Evolutionary conservation across 2,329 filamentous ascomycete genomes (phyloP).

Genomic region (Cladosporium phlei): DNA sequence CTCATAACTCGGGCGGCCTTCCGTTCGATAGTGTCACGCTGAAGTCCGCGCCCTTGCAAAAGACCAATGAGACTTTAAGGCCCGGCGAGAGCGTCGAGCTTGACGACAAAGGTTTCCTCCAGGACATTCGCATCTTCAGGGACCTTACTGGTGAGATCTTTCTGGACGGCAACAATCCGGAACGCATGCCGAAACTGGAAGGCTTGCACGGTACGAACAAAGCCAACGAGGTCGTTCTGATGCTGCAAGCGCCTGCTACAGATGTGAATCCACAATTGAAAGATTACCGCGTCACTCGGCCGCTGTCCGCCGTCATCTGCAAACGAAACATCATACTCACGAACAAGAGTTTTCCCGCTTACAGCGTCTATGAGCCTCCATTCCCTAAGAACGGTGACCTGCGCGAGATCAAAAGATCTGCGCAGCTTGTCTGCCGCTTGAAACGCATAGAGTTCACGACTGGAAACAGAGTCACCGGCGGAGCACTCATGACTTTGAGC

Average conservation of each 20-base stretch:
- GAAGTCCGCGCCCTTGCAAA: too few species aligned
- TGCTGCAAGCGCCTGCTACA: slow-evolving; percentile 19
- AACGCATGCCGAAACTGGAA: slow-evolving; percentile 34
- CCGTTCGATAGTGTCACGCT: background rate
- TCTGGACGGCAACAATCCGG: slow-evolving; percentile 37
- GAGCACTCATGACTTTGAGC: background rate
- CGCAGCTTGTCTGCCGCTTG: slow-evolving; percentile 51
- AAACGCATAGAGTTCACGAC: slow-evolving; percentile 31
- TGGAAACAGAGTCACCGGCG: background rate
- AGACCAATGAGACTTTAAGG: background rate
- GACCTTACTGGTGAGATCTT: slow-evolving; percentile 21
- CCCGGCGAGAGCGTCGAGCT: slow-evolving; percentile 31
- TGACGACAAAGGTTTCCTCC: slow-evolving; percentile 33
- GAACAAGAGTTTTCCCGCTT: slow-evolving; percentile 44
- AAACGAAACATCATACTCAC: slow-evolving; percentile 42
- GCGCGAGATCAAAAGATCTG: background rate
- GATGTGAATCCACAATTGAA: slow-evolving; percentile 14
- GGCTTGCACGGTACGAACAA: too few species aligned
- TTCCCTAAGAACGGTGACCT: background rate
- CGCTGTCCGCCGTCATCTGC: slow-evolving; percentile 22
- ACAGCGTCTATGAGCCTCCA: slow-evolving; percentile 4
- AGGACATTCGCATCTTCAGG: slow-evolving; percentile 35
- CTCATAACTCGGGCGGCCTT: background rate
- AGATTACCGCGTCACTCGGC: background rate
- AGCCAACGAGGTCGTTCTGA: slow-evolving; percentile 43